These are phyloP conservation scores for Mycena filopes DNA, from an alignment of 768 basidiomycete genomes.

Conservation along the genomic window DNA sequence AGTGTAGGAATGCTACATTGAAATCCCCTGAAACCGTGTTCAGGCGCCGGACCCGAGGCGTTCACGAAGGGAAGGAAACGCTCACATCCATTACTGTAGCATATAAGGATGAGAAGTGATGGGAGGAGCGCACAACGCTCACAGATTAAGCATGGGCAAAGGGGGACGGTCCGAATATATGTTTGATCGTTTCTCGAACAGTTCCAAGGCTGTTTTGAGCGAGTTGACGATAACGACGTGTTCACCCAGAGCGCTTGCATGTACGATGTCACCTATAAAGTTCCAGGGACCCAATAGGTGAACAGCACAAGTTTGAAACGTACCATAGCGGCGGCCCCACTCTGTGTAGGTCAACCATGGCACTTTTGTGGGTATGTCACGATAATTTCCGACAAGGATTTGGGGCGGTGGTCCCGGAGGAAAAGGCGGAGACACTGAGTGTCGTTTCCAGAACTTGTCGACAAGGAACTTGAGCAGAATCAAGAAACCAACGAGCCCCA, in stretches of 20 bases:
- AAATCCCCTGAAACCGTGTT: too few species aligned
- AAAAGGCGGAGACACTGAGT: conserved; percentile 9
- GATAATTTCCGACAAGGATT: conserved; percentile 36
- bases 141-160: conserved; percentile 33
- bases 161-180: conserved; percentile 38
- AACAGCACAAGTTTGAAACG: background rate
- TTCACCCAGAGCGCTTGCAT: conserved; percentile 35
- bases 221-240: conserved; percentile 44
- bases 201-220: conserved; percentile 36
- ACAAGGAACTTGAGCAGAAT: background rate
- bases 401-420: conserved; percentile 39
- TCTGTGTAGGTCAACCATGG: conserved; percentile 36
- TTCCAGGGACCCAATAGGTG: too few species aligned
- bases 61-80: too few species aligned
- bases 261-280: conserved; percentile 34
- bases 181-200: conserved; percentile 37
- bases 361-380: conserved; percentile 28
- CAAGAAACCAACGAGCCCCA: background rate
- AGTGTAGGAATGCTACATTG: conserved; percentile 41
- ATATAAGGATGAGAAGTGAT: background rate
- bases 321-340: conserved; percentile 38
- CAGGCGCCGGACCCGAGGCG: too few species aligned
- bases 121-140: conserved; percentile 4
- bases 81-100: too few species aligned
- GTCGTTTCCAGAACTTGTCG: background rate